Evolutionary conservation across 1,284 basidiomycete genomes (phyloP).

Genomic region (Trichosporon sp.): DNA sequence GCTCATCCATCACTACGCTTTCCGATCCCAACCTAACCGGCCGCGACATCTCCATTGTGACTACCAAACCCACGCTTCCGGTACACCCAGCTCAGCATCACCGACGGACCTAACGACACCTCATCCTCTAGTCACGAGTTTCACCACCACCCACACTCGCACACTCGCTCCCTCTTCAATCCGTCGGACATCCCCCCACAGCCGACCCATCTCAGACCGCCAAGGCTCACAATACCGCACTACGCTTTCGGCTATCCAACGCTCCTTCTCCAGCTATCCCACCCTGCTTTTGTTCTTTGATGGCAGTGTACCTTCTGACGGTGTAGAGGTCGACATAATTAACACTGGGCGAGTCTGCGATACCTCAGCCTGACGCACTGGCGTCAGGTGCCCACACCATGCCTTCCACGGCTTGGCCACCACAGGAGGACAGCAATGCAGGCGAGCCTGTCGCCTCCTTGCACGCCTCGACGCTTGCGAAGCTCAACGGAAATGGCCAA

Average conservation of each 20-base stretch:
- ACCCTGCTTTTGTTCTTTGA: background rate
- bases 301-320: background rate
- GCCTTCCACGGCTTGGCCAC: background rate
- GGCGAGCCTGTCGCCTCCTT: background rate
- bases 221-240: background rate
- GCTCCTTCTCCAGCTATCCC: background rate
- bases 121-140: background rate
- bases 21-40: background rate
- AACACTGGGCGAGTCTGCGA: background rate
- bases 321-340: background rate
- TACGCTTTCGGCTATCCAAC: background rate
- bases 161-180: background rate
- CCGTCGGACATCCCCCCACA: background rate
- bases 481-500: background rate
- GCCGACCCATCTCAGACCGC: background rate
- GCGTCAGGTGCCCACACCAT: background rate
- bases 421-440: background rate
- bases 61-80: background rate
- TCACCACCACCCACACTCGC: background rate
- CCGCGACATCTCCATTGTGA: background rate
- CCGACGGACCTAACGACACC: background rate
- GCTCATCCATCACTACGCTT: background rate
- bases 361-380: background rate
- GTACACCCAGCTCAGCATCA: background rate
- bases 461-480: background rate